A percentile compares a stretch with the other conserved stretches of the same genome.
Evolutionary conservation across 352 stramenopile species (phyloP).

Genomic region (Paralagenidium karlingii): DNA sequence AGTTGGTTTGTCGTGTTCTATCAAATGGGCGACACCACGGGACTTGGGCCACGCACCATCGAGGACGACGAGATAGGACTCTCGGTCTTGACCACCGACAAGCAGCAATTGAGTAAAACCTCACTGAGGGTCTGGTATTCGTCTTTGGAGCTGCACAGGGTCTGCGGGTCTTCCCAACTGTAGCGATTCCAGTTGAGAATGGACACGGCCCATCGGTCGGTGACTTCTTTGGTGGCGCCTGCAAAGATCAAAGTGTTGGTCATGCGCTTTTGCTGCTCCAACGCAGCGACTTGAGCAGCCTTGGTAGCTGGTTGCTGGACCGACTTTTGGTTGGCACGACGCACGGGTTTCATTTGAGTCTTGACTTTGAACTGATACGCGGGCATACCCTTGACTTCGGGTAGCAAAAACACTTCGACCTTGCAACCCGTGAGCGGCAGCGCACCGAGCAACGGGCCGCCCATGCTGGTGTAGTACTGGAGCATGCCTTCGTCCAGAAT

Average conservation of each 20-base stretch:
- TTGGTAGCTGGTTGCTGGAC: neutral
- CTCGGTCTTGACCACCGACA: too few relatives aligned
- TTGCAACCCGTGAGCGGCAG: slow-evolving; percentile 61
- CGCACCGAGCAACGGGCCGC: slow-evolving; percentile 41
- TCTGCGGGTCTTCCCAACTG: slow-evolving; percentile 70
- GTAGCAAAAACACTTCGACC: slow-evolving; percentile 58
- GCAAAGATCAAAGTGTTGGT: slow-evolving; percentile 17
- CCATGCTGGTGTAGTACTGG: slow-evolving; percentile 67
- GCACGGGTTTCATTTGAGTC: slow-evolving; percentile 17
- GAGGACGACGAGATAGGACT: too few relatives aligned
- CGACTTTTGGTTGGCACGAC: neutral
- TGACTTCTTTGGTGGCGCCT: slow-evolving; percentile 35
- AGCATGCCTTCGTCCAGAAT: slow-evolving; percentile 75
- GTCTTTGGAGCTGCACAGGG: slow-evolving; percentile 66
- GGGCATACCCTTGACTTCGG: slow-evolving; percentile 22
- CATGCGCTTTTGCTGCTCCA: neutral
- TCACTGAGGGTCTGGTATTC: slow-evolving; percentile 28
- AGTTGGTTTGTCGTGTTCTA: too few relatives aligned
- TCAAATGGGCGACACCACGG: too few relatives aligned
- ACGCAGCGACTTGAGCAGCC: too few relatives aligned
- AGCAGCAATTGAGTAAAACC: too few relatives aligned
- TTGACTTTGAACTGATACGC: slow-evolving; percentile 49
- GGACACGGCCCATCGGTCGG: slow-evolving; percentile 56
- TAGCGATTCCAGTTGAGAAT: slow-evolving; percentile 81
- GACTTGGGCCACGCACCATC: too few relatives aligned